Base-by-base conservation (phyloP, 176 grass and related monocot genomes). In the Cenchrus purpureus region DNA sequence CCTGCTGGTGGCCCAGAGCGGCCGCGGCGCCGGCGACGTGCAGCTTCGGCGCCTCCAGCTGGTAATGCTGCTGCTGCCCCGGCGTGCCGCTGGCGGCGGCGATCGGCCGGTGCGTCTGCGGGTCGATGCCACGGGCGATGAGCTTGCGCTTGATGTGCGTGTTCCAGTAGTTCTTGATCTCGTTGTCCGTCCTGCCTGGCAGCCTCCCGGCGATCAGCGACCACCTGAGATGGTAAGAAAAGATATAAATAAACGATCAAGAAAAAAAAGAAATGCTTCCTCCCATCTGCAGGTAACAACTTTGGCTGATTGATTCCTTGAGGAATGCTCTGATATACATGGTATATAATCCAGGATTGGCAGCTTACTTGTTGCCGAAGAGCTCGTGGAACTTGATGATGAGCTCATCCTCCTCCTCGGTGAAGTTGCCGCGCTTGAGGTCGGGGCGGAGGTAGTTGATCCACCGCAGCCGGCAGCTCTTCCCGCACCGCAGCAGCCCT, bases 141-240 rank as follows among this genome's bases (percentile, higher is more conserved):
- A 97, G 92, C 83, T 97, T 97, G 1, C 95, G 86, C 84, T 89
- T 97, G 83, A 97, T 97, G 83, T 97, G 92, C 19, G 95, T 97
- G 77, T 97, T 97, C 95, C 95, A 97, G 73, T 97, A 94, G 83
- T 97, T 97, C 79, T 97, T 97, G 87, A 97, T 97, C 83, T 97
- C 95, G 72, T 97, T 97, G 78, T 97, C 95, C 4, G 95, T 97
- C 32, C 95, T 76, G 12, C 94, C 95, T 1, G 92, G 95, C 80
- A 97, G 82, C 51, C 88, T 85, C 10, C 90, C 92, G 49, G 95
- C 95, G 72, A 97, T 97, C 80, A 97, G 82, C 77, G 95, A 97
- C 95, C 95, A 97, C 71, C 95, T 97, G 40, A 34, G 15, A 13
- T 0, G 83, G 28, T 51, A 13, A 81, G 32, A n/a, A 19, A 57